Evolutionary conservation across 768 basidiomycete species (phyloP).

Genomic region (Xerocomellus chrysenteron): DNA sequence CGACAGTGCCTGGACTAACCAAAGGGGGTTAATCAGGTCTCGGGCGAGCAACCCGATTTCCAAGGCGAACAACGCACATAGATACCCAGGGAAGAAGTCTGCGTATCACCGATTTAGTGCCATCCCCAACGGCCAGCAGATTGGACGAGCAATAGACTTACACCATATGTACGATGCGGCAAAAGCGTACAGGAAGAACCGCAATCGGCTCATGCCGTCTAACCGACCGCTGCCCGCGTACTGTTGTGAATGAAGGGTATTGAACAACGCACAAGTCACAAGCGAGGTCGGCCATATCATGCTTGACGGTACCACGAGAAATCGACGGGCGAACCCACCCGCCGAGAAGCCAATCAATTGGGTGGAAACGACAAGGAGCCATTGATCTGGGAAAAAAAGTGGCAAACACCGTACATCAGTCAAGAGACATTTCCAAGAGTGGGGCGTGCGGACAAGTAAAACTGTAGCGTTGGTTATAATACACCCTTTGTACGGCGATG

Average conservation of each 20-base stretch:
- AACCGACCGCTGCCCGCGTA: conserved; percentile 63
- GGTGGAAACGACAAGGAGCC: conserved; percentile 75
- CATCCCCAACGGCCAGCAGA: background rate
- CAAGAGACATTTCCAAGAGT: background rate
- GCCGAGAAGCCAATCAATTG: conserved; percentile 83
- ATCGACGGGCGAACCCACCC: conserved; percentile 71
- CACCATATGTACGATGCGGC: conserved; percentile 59
- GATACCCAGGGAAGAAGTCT: conserved; percentile 47
- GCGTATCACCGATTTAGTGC: conserved; percentile 8
- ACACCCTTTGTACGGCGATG: conserved; percentile 73
- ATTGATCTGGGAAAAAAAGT: conserved; percentile 52
- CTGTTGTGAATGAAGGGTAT: conserved; percentile 70
- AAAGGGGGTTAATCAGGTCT: conserved; percentile 19
- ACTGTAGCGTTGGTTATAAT: conserved; percentile 61
- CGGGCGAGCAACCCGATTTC: background rate
- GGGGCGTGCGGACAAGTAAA: conserved; percentile 49
- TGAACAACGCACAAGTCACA: conserved; percentile 73
- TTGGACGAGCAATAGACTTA: conserved; percentile 27
- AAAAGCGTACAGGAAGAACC: conserved; percentile 73
- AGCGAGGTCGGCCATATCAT: conserved; percentile 79
- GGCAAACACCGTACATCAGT: conserved; percentile 1
- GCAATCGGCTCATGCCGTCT: conserved; percentile 68
- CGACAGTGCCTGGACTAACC: conserved; percentile 44
- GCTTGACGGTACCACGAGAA: conserved; percentile 58
- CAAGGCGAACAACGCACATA: conserved; percentile 31